A percentile compares a stretch with the other conserved stretches of the same genome.
These are phyloP conservation scores for Rhizoclosmatium sp. DNA, from an alignment of 192 early-diverging fungal genomes.

Conservation along the genomic window DNA sequence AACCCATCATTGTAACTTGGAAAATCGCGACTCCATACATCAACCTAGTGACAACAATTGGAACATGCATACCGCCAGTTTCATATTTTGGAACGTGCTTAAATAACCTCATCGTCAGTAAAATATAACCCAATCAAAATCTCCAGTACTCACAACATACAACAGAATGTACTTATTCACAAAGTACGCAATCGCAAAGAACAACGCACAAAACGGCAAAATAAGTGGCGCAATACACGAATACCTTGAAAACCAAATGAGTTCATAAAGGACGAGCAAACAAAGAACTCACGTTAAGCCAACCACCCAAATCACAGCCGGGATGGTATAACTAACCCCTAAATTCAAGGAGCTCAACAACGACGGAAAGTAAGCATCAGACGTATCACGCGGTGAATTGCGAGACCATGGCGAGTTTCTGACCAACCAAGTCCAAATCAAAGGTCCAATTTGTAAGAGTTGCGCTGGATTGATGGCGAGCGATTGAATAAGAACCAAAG, in stretches of 20 bases:
- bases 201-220: conserved; percentile 58
- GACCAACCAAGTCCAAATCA: conserved; percentile 54
- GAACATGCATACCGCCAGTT: conserved; percentile 52
- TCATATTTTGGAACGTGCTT: conserved; percentile 62
- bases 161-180: conserved; percentile 63
- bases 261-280: conserved; percentile 27
- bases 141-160: too few species aligned
- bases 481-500: conserved; percentile 56
- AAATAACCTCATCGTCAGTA: too few species aligned
- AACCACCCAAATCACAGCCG: conserved; percentile 59
- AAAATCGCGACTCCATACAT: conserved; percentile 57
- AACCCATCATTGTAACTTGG: conserved; percentile 42
- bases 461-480: conserved; percentile 54
- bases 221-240: conserved; percentile 58
- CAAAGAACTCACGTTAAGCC: too few species aligned
- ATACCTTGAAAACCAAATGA: too few species aligned
- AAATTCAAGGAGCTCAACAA: conserved; percentile 61
- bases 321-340: conserved; percentile 57
- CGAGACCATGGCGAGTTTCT: conserved; percentile 40
- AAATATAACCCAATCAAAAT: too few species aligned
- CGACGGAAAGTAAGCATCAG: conserved; percentile 61
- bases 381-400: conserved; percentile 50
- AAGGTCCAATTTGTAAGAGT: conserved; percentile 54
- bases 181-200: conserved; percentile 58
- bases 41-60: conserved; percentile 59